phyloP scores from a whole-genome alignment of 2,329 filamentous ascomycete species.

The Diaporthe australafricana region DNA sequence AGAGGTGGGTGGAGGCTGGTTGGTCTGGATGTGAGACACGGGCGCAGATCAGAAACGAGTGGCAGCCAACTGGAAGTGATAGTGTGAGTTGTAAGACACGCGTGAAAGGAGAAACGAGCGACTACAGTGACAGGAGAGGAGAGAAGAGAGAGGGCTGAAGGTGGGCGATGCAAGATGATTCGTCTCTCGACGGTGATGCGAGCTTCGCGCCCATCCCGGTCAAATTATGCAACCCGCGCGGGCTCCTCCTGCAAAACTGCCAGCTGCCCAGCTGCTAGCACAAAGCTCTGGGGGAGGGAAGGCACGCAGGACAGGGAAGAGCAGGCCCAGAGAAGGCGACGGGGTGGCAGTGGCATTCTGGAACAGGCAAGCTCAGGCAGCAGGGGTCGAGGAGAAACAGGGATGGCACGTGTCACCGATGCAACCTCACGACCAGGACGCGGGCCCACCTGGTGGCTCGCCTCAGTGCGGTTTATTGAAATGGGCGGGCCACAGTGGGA shows the following conservation, averaged over 20 bases:
- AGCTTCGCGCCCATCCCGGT: conserved; percentile 6
- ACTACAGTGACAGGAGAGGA: conserved; percentile 10
- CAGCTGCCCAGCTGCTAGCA: background rate
- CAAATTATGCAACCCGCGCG: conserved; percentile 13
- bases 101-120: background rate
- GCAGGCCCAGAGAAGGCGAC: conserved; percentile 11
- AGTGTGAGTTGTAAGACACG: conserved; percentile 16
- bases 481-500: conserved; percentile 31
- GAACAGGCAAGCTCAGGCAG: conserved; percentile 15
- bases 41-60: conserved; percentile 31
- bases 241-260: background rate
- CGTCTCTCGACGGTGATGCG: conserved; percentile 10
- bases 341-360: conserved; percentile 5
- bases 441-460: conserved; percentile 16
- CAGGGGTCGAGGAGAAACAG: conserved; percentile 2
- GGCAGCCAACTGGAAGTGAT: background rate
- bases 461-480: conserved; percentile 25
- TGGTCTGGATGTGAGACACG: conserved; percentile 19
- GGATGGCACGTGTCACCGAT: conserved; percentile 27
- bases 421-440: conserved; percentile 23
- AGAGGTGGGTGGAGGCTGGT: conserved; percentile 1
- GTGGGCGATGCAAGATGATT: conserved; percentile 27
- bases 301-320: conserved; percentile 1
- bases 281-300: background rate
- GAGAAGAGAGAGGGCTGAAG: conserved; percentile 12